Evolutionary conservation across 768 basidiomycete species (phyloP).

Genomic region (Suillus americanus): DNA sequence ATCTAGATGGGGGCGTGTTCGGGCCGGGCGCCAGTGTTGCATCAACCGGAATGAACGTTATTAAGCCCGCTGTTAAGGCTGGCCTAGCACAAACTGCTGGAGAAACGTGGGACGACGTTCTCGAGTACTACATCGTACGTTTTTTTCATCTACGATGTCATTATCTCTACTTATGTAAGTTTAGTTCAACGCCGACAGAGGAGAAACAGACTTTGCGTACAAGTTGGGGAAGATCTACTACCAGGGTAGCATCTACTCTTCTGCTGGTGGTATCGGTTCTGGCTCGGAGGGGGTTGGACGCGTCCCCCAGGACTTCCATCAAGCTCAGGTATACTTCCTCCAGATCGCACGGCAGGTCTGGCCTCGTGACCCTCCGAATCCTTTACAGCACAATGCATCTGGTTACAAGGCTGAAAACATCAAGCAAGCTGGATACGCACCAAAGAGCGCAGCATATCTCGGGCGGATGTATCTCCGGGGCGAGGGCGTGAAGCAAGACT

Average conservation of each 20-base stretch:
- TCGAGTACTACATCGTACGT: slow-evolving; percentile 86
- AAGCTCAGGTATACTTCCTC: slow-evolving; percentile 82
- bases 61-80: slow-evolving; percentile 79
- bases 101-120: slow-evolving; percentile 90
- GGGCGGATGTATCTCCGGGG: slow-evolving; percentile 95
- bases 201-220: slow-evolving; percentile 86
- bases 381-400: slow-evolving; percentile 43
- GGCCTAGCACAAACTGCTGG: slow-evolving; percentile 81
- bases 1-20: slow-evolving; percentile 89
- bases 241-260: slow-evolving; percentile 87
- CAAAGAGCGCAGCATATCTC: slow-evolving; percentile 82
- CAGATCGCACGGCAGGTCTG: slow-evolving; percentile 83
- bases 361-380: slow-evolving; percentile 74
- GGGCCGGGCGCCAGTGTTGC: slow-evolving; percentile 94
- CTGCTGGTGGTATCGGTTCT: slow-evolving; percentile 76
- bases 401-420: slow-evolving; percentile 50
- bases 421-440: slow-evolving; percentile 59
- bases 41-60: slow-evolving; percentile 74
- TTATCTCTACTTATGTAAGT: slow-evolving; percentile 4
- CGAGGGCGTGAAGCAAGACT: slow-evolving; percentile 83
- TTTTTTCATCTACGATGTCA: background rate
- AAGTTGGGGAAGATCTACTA: slow-evolving; percentile 96
- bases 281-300: slow-evolving; percentile 92
- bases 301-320: slow-evolving; percentile 75
- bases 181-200: slow-evolving; percentile 94